These are phyloP conservation scores for Geoglossum cookeanum DNA, from an alignment of 2,329 filamentous ascomycete species.

Conservation along the genomic window DNA sequence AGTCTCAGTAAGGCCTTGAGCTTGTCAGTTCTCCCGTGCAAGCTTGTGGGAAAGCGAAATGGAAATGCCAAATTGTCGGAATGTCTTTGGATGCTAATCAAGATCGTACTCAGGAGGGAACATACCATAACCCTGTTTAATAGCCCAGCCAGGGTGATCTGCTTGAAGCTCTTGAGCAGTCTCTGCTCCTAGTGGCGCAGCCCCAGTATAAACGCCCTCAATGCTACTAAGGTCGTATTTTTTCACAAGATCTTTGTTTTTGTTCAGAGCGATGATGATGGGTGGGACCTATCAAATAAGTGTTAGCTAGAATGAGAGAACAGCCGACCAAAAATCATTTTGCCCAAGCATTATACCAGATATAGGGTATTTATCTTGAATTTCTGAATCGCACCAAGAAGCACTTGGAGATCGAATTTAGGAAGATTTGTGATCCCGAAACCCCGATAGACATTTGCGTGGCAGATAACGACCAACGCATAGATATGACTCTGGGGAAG, in stretches of 20 bases:
- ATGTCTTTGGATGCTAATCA: background rate
- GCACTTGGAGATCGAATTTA: constrained; percentile 54
- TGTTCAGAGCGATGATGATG: constrained; percentile 59
- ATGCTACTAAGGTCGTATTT: constrained; percentile 58
- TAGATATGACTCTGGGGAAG: constrained; percentile 73
- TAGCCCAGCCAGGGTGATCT: constrained; percentile 42
- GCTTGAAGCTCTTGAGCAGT: constrained; percentile 44
- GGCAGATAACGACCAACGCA: constrained; percentile 50
- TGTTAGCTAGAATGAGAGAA: background rate
- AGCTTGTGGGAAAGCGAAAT: background rate
- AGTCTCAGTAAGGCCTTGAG: constrained; percentile 56
- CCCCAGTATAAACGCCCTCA: constrained; percentile 47
- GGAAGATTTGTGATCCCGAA: constrained; percentile 54
- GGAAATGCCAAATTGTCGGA: background rate
- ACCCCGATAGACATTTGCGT: constrained; percentile 46
- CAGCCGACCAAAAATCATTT: background rate
- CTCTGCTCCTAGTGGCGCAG: constrained; percentile 58
- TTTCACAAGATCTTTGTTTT: constrained; percentile 37
- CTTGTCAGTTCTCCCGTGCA: background rate
- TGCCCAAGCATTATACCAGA: constrained; percentile 30
- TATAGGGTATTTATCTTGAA: constrained; percentile 50
- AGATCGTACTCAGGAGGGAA: background rate
- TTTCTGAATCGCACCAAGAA: constrained; percentile 43
- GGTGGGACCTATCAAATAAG: constrained; percentile 42
- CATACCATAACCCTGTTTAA: constrained; percentile 54